Percentiles rank a stretch among this genome's conserved stretches.
These are phyloP conservation scores for Chaetomidium leptoderma DNA, from an alignment of 495 filamentous ascomycete species.

Conservation along the genomic window DNA sequence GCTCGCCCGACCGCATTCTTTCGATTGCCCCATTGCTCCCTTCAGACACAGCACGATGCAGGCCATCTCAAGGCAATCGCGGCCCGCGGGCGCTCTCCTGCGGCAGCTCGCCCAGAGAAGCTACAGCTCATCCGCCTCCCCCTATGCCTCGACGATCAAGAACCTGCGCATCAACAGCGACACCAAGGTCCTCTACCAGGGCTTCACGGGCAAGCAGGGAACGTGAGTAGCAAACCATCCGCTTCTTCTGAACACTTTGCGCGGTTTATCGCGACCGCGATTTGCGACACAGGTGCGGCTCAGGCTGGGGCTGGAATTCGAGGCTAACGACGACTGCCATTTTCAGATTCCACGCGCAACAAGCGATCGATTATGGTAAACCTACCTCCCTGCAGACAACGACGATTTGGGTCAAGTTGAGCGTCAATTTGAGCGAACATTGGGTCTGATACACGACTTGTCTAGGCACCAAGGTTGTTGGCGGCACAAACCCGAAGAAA, in stretches of 20 bases:
- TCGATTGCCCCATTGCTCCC: neutral
- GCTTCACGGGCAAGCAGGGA: conserved; percentile 98
- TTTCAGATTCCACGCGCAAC: conserved; percentile 90
- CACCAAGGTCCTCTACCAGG: conserved; percentile 94
- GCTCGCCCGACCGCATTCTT: neutral
- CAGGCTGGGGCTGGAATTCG: neutral
- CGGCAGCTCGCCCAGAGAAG: conserved; percentile 52
- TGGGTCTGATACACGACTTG: conserved; percentile 17
- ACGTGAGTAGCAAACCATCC: conserved; percentile 61
- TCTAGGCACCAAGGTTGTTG: conserved; percentile 90
- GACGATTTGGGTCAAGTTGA: neutral
- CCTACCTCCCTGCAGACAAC: neutral
- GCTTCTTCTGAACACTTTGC: conserved; percentile 5
- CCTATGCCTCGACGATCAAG: conserved; percentile 76
- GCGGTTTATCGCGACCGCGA: conserved; percentile 19
- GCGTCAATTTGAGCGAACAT: conserved; percentile 6
- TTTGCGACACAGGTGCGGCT: neutral
- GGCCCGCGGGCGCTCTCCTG: conserved; percentile 44
- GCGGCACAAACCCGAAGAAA: conserved; percentile 98
- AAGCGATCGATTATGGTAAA: conserved; percentile 96
- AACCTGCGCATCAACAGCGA: conserved; percentile 90
- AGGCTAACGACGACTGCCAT: conserved; percentile 41
- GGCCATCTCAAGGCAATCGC: conserved; percentile 44
- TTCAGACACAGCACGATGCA: conserved; percentile 36
- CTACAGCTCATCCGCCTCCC: conserved; percentile 63